Evolutionary conservation across 2,329 filamentous ascomycete species (phyloP), one percentile per base, ranked within the genome.

Genomic region (Aspergillus sp.): DNA sequence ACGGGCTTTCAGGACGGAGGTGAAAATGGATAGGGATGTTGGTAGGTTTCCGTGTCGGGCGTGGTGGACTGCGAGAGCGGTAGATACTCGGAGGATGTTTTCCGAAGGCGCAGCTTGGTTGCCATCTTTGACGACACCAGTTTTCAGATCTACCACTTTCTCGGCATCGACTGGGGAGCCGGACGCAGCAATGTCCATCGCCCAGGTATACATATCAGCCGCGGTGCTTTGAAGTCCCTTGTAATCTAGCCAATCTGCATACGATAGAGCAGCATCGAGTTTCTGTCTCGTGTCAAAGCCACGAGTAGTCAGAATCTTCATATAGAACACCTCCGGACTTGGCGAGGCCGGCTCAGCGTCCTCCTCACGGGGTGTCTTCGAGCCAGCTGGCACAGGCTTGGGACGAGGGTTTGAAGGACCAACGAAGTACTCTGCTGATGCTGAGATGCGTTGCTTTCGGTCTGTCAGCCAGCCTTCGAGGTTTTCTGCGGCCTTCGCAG

Each of bases 341-440:
- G 86, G 84, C 59, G 86, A 93, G 2, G 88, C 86, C 6, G 82
- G 77, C 56, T 86, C 84, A 71, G 90, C 92, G 68, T 97, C 82
- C 68, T 93, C 86, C 69, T 95, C 91, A 11, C 79, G 82, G 0
- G 91, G 89, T 1, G 89, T 83, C 45, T 70, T 80, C 53, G 84
- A 82, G 12, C 86, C 86, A 1, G 84, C 81, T 0, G 89, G 86
- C 41, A 92, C 82, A 0, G 91, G 90, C 64, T 83, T 85, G 1
- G 92, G 92, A 57, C 86, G 81, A 0, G 90, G 91, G 71, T 97
- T 97, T 4, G 90, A 91, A 1, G 91, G 90, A 0, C 92, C 92
- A 49, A 90, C 82, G 54, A 97, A 85, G 61, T 89, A 86, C 46
- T 90, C 86, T 6, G 84, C 83, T 0, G 90, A 86, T 64, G 90